Evolutionary conservation across 2,329 filamentous ascomycete species (phyloP), one percentile per base, ranked within the genome.

Genomic region (Exophiala oligosperma): DNA sequence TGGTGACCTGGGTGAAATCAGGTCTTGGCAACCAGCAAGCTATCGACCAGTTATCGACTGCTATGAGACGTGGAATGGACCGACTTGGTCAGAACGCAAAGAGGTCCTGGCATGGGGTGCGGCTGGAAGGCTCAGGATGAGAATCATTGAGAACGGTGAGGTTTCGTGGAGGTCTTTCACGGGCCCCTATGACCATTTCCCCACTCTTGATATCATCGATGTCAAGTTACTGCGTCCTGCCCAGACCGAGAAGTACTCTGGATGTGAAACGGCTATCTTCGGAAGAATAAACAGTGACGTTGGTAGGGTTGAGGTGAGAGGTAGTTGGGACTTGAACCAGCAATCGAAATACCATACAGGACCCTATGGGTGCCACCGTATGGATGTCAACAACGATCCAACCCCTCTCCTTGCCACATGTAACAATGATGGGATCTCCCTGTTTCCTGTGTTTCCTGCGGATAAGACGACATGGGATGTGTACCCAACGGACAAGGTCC

Each of bases 21-120:
- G 1, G 78, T 77, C 73, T 86, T 76, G 55, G 81, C 26, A 73
- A 12, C 76, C 74, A 4, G 64, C 86, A 67, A 84, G 84, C 2
- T 87, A 84, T 63, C 79, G 79, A 24, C 84, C 85, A 17, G 76
- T 77, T 43, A 77, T 86, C 49, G 81, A 85, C 65, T 82, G 81
- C 56, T 84, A 84, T 64, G 82, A 85, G 64, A 71, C 74, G n/a
- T 78, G 76, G 72, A 75, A 72, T 43, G 75, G 74, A 2, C 70
- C 71, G 1, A 71, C 70, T 56, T 82, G 79, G 78, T 69, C 71
- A 48, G 80, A 38, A 26, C 74, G 81, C 62, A 78, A 76, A 64
- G 84, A 87, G 66, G 77, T 83, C 0, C 68, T 88, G 6, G 81
- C 78, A 2, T 86, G 83, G 78, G 84, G 84, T 52, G 84, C 84